Conservation (phyloP, 176 grass and related monocot genomes). For the Paspalum vaginatum region DNA sequence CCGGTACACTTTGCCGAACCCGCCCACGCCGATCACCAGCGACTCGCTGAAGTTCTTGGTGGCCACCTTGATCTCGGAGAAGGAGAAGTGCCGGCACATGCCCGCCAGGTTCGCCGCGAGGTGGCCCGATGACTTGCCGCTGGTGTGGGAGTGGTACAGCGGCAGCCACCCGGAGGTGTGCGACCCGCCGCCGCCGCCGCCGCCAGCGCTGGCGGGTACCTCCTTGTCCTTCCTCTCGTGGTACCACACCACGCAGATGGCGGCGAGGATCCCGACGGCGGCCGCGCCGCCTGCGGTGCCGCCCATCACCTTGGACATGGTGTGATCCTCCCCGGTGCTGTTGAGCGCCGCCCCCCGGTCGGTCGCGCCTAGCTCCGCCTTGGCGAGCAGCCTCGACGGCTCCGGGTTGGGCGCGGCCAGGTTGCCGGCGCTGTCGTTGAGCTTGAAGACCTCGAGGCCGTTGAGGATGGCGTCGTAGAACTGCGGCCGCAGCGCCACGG, state of each 20-base stretch:
- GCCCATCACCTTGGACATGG: slow-evolving; percentile 43
- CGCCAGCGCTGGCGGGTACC: neutral
- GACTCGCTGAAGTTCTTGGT: slow-evolving; percentile 75
- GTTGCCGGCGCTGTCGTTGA: slow-evolving; percentile 54
- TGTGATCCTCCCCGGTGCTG: neutral
- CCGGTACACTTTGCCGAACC: slow-evolving; percentile 82
- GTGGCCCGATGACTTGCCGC: slow-evolving; percentile 75
- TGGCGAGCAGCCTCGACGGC: slow-evolving; percentile 60
- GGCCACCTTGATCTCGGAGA: slow-evolving; percentile 74
- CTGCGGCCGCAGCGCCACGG: slow-evolving; percentile 59
- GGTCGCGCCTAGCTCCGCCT: slow-evolving; percentile 46
- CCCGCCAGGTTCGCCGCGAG: slow-evolving; percentile 59
- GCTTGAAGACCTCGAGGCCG: slow-evolving; percentile 88
- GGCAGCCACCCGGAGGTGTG: slow-evolving; percentile 72
- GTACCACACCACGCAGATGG: slow-evolving; percentile 53
- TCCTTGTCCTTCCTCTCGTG: slow-evolving; percentile 52
- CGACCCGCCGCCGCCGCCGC: slow-evolving; percentile 38
- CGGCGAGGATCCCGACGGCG: slow-evolving; percentile 46
- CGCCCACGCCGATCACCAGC: slow-evolving; percentile 81
- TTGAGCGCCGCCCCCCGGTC: neutral
- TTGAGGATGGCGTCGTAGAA: slow-evolving; percentile 78
- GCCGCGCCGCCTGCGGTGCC: slow-evolving; percentile 65
- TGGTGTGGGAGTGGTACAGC: slow-evolving; percentile 67
- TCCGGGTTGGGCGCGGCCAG: slow-evolving; percentile 61
- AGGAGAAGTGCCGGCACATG: slow-evolving; percentile 83